Evolutionary conservation across 2,329 filamentous ascomycete genomes (phyloP).

Genomic region (Arthroderma uncinatum): DNA sequence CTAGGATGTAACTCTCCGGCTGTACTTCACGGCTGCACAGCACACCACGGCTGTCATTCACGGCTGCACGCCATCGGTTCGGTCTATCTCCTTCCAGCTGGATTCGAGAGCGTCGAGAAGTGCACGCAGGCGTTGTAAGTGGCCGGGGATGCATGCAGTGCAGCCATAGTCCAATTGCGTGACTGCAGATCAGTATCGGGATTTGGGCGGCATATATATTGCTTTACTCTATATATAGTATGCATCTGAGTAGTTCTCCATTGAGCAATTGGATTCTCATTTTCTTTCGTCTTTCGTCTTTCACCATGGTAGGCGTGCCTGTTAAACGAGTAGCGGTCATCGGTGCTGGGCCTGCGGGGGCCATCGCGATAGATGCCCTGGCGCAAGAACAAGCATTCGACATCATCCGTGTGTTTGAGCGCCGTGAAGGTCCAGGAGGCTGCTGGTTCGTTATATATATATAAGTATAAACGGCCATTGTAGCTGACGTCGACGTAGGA

Average conservation of each 20-base stretch:
- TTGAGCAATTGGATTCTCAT: background rate
- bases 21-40: too few relatives aligned
- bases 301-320: background rate
- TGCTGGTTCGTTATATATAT: conserved; percentile 61
- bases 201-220: background rate
- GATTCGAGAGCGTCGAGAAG: too few relatives aligned
- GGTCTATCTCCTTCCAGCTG: too few relatives aligned
- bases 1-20: too few relatives aligned
- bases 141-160: too few relatives aligned
- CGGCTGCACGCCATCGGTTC: too few relatives aligned
- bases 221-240: background rate
- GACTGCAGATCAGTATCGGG: background rate
- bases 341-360: conserved; percentile 67
- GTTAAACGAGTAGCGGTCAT: conserved; percentile 54
- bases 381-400: conserved; percentile 47
- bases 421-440: conserved; percentile 63
- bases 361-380: background rate
- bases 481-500: conserved; percentile 23
- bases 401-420: conserved; percentile 67
- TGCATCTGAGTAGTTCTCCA: too few relatives aligned
- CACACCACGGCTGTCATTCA: too few relatives aligned
- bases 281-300: background rate
- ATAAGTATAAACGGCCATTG: too few relatives aligned
- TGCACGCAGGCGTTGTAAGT: background rate
- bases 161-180: background rate